Evolutionary conservation across 169 alveolate species (phyloP).

Genomic region (Theileria orientalis): DNA sequence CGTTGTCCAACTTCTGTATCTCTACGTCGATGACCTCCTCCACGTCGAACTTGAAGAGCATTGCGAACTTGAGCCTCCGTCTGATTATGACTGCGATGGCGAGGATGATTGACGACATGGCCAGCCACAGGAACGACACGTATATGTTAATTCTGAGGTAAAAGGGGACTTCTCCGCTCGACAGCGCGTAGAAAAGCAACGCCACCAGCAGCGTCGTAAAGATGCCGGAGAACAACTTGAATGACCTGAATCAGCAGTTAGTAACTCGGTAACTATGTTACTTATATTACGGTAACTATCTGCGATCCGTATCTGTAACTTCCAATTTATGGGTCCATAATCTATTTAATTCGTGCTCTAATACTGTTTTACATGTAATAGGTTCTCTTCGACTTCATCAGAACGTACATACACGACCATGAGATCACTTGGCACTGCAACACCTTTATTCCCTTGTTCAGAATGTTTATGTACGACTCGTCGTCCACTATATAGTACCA

Average conservation of each 20-base stretch:
- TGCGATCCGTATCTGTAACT: too few relatives aligned
- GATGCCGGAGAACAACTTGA: constrained; percentile 11
- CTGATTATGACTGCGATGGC: constrained; percentile 40
- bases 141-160: constrained; percentile 41
- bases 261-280: too few relatives aligned
- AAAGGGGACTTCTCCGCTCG: constrained; percentile 30
- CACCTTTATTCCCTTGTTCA: constrained; percentile 62
- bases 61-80: constrained; percentile 24
- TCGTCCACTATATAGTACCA: constrained; percentile 43
- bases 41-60: constrained; percentile 14
- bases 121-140: constrained; percentile 58
- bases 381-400: constrained; percentile 18
- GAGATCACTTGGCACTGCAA: constrained; percentile 61
- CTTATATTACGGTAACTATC: too few relatives aligned
- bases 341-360: constrained; percentile 2
- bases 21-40: constrained; percentile 2
- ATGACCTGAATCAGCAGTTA: neutral
- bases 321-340: neutral
- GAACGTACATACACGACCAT: constrained; percentile 44
- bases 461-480: constrained; percentile 47
- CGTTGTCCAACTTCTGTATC: constrained; percentile 28
- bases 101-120: constrained; percentile 49
- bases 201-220: constrained; percentile 6
- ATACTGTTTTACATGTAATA: constrained; percentile 19
- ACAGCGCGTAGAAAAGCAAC: constrained; percentile 19